Conservation (phyloP, 805 yeast species). For the Metschnikowia hibisci region DNA sequence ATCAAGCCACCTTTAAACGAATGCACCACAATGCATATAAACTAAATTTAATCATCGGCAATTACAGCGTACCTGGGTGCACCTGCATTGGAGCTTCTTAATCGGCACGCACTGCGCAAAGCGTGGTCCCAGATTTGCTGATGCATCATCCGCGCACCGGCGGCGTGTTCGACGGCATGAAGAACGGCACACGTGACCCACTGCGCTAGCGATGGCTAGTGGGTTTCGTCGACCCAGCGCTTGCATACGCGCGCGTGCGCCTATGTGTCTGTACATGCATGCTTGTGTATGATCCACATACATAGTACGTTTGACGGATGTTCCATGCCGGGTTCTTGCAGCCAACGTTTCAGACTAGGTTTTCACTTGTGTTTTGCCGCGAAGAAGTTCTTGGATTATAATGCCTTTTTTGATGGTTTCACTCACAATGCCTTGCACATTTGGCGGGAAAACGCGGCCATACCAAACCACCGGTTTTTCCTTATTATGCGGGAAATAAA, state of each 20-base stretch:
- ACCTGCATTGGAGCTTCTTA: neutral
- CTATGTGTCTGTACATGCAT: conserved; percentile 5
- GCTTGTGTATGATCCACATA: conserved; percentile 3
- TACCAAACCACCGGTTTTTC: conserved; percentile 57
- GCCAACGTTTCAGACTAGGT: too few species aligned
- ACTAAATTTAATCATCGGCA: too few species aligned
- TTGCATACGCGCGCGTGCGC: conserved; percentile 6
- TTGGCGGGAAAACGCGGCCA: conserved; percentile 64
- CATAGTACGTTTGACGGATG: neutral
- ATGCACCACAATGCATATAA: too few species aligned
- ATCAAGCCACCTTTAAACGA: too few species aligned
- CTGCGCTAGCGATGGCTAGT: conserved; percentile 1
- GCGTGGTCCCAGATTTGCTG: conserved; percentile 3
- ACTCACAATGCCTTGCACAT: conserved; percentile 61
- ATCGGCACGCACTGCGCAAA: conserved; percentile 6
- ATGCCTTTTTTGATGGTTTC: conserved; percentile 48
- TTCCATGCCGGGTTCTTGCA: too few species aligned
- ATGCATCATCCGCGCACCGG: conserved; percentile 3
- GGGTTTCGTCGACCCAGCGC: neutral
- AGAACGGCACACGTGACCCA: conserved; percentile 1
- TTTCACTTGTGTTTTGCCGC: conserved; percentile 35
- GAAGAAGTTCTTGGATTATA: conserved; percentile 53
- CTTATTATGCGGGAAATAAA: conserved; percentile 43
- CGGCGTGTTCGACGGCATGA: conserved; percentile 5
- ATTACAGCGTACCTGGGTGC: too few species aligned